Evolutionary conservation across 805 yeast species (phyloP).

Genomic region (Candida alai): DNA sequence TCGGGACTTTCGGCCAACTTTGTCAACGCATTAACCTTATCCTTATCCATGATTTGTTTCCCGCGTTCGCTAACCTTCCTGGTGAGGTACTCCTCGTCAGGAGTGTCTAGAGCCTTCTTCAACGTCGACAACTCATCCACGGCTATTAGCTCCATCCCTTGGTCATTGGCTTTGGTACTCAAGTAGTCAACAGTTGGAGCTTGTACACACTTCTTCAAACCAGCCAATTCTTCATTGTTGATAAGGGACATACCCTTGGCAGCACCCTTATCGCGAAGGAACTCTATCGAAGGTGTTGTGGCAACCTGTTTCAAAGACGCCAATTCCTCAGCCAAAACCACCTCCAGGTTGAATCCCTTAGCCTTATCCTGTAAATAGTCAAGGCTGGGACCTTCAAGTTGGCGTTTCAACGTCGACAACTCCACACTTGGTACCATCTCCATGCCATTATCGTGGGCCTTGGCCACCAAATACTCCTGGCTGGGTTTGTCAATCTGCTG

Average conservation of each 20-base stretch:
- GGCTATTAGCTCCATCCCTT: conserved; percentile 8
- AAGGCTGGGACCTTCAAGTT: conserved; percentile 20
- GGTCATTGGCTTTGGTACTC: background rate
- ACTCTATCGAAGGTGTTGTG: conserved; percentile 15
- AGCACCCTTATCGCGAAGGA: conserved; percentile 9
- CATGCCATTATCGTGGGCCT: background rate
- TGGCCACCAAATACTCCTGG: conserved; percentile 12
- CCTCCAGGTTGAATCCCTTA: conserved; percentile 15
- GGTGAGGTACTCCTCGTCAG: conserved; percentile 11
- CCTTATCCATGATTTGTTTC: conserved; percentile 12
- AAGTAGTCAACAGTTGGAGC: conserved; percentile 18
- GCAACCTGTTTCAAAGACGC: conserved; percentile 15
- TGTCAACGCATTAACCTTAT: conserved; percentile 14
- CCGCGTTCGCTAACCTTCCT: conserved; percentile 12
- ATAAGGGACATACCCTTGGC: conserved; percentile 5
- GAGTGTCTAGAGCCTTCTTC: conserved; percentile 5
- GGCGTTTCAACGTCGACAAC: conserved; percentile 14
- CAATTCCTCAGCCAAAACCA: conserved; percentile 7
- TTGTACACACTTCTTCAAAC: conserved; percentile 13
- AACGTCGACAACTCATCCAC: conserved; percentile 9
- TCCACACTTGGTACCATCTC: conserved; percentile 16
- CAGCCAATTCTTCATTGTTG: conserved; percentile 8
- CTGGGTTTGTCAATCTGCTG: conserved; percentile 13
- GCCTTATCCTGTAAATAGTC: conserved; percentile 25
- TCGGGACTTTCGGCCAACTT: conserved; percentile 28